Evolutionary conservation across 2,329 filamentous ascomycete species (phyloP).

Genomic region (Fusarium albidum): DNA sequence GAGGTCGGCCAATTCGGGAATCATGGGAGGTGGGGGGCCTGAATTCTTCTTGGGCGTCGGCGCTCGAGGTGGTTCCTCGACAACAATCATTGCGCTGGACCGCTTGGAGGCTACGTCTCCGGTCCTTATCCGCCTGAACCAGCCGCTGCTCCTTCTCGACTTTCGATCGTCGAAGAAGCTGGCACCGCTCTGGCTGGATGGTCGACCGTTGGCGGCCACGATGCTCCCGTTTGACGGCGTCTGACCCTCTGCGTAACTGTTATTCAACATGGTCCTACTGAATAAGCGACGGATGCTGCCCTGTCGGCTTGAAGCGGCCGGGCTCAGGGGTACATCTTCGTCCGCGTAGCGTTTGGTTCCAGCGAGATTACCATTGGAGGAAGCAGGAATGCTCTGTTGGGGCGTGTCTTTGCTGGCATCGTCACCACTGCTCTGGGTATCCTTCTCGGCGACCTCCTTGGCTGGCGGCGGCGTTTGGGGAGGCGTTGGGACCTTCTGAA

Average conservation of each 20-base stretch:
- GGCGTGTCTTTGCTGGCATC: conserved; percentile 28
- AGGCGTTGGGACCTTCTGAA: conserved; percentile 56
- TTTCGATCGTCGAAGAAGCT: conserved; percentile 62
- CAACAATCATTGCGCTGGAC: conserved; percentile 50
- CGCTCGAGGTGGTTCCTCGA: conserved; percentile 44
- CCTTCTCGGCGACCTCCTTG: conserved; percentile 36
- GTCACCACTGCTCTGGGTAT: conserved; percentile 21
- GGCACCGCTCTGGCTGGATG: conserved; percentile 59
- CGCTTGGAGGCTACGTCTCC: conserved; percentile 48
- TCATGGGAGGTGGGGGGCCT: conserved; percentile 67
- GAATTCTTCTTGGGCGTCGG: conserved; percentile 46
- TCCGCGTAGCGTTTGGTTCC: conserved; percentile 60
- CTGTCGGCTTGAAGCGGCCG: conserved; percentile 59
- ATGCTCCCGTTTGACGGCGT: conserved; percentile 49
- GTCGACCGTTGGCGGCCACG: conserved; percentile 49
- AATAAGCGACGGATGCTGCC: conserved; percentile 67
- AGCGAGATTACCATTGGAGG: conserved; percentile 53
- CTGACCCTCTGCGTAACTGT: conserved; percentile 60
- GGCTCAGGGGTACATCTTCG: conserved; percentile 61
- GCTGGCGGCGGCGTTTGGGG: conserved; percentile 46
- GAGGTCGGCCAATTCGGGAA: conserved; percentile 64
- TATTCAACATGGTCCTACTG: conserved; percentile 63
- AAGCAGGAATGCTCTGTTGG: conserved; percentile 36
- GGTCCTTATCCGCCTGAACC: conserved; percentile 63
- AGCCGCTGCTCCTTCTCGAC: conserved; percentile 64